Evolutionary conservation across 176 grass and related monocot genomes (phyloP).

Genomic region (Elymus sibiricus): DNA sequence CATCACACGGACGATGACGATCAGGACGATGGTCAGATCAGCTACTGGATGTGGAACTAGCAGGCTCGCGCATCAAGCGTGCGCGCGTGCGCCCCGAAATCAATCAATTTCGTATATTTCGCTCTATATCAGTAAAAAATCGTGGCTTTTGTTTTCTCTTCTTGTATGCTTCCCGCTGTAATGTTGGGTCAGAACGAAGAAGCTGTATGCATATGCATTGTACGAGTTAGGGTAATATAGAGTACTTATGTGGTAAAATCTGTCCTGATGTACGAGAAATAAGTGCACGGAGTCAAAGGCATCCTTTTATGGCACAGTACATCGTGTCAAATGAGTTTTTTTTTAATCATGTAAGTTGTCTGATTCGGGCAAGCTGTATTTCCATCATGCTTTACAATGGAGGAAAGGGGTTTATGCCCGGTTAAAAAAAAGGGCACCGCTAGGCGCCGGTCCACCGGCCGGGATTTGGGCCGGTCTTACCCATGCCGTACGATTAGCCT

Average conservation of each 20-base stretch:
- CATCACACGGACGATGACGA: constrained; percentile 49
- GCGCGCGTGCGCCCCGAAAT: not conserved
- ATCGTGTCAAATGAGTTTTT: not conserved
- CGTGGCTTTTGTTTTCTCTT: not conserved
- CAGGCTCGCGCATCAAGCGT: not conserved
- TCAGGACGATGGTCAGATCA: constrained; percentile 45
- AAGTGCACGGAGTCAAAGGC: not conserved
- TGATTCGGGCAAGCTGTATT: too few relatives aligned
- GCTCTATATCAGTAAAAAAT: not conserved
- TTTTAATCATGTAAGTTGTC: too few relatives aligned
- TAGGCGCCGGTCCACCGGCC: too few relatives aligned
- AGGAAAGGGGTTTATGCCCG: too few relatives aligned
- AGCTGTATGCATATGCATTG: not conserved
- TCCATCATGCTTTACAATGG: too few relatives aligned
- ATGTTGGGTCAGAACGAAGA: not conserved
- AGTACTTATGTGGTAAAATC: not conserved
- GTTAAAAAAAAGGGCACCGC: too few relatives aligned
- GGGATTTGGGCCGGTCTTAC: too few relatives aligned
- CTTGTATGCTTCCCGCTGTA: not conserved
- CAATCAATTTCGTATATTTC: not conserved
- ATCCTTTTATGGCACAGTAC: not conserved
- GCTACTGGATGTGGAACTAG: constrained; percentile 77
- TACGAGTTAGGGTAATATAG: not conserved
- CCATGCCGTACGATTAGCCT: too few relatives aligned
- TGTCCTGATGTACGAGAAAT: not conserved